Evolutionary conservation across 1,284 basidiomycete species (phyloP), one percentile per base, ranked within the genome.

Genomic region (Cryptococcus jaspeensis): DNA sequence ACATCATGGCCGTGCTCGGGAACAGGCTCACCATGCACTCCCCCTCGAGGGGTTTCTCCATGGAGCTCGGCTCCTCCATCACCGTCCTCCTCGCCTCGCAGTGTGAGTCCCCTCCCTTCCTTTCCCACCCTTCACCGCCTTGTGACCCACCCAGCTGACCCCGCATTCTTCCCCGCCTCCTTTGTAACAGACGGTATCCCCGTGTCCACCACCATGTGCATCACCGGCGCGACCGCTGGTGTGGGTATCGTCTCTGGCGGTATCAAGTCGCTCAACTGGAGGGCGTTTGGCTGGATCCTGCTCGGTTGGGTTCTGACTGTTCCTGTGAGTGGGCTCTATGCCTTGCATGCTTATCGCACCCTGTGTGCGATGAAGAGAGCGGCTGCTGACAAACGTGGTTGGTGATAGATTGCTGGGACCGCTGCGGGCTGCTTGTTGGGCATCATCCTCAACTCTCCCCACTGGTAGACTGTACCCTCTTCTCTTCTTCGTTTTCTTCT

Each of bases 31-130:
- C 80, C 8, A 71, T 80, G 45, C 70, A 74, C 60, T 80, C 79
- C 1, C 81, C 80, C 3, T 79, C 78, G 11, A 76, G 81, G 53
- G 81, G 80, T 22, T 80, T 80, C 70, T 75, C 73, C 8, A 81
- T 81, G 80, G 80, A 81, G 65, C 65, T 81, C 35, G 80, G 79
- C 11, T 72, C 79, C 1, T 67, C 79, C 46, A 78, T 80, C 64
- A 79, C 78, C 38, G 77, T 81, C 61, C 71, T 81, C 43, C 71
- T 81, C 46, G 80, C 80, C 9, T 79, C 79, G 5, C 79, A 58
- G 22, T 58, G 45, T 55, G 18, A 15, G 23, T 45, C 16, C n/a
- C n/a, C 23, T 9, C 39, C 11, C 23, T 12, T 6, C 18, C 25
- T 3, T 11, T 16, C 25, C 11, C 22, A 4, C 28, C 12, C 13